Base-by-base conservation (phyloP, 345 rosid genomes). In the Rubroshorea leprosula region DNA sequence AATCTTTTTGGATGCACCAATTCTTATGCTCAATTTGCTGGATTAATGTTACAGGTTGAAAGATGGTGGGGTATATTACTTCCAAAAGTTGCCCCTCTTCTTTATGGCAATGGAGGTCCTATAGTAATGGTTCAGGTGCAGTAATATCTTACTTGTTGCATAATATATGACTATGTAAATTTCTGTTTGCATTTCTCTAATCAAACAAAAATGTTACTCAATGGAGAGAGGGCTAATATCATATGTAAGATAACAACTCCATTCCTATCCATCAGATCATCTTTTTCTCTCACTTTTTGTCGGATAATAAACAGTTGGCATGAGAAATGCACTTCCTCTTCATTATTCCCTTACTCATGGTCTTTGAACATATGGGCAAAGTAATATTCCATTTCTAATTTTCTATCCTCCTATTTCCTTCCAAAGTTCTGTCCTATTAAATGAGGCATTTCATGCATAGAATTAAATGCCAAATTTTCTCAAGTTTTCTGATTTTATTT, bases 41-140 rank as follows among this genome's bases (percentile, higher is more conserved):
- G 35, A 21, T 60, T 60, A 41, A 62, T 54, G 12, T 64, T 56
- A 73, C 76, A 92, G 98, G 96, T 89, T 52, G 83, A 84, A 24
- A 64, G 51, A 71, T 92, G 98, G 98, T 92, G 98, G 98, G 80
- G 60, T 62, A 62, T 74, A 64, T 69, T 92, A 41, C 84, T 92
- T 23, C 89, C 86, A 0, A 92, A 79, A 76, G 64, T 88, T 41
- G 70, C 68, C 61, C 83, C 89, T 68, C 71, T 86, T 63, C 90
- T 88, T 67, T 88, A 84, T 76, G 62, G 68, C 51, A 86, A 81
- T 58, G 95, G 98, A 15, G 98, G 98, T 55, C 93, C 98, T 50
- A 66, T 92, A 63, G 67, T 84, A 66, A 92, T 92, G 98, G 80
- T 88, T 65, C 98, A 92, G 93, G 98, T 92, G 75, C 35, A 4